Evolutionary conservation across 202 grass and related monocot genomes (phyloP), one percentile per base, ranked within the genome.

Genomic region (Zizania palustris): DNA sequence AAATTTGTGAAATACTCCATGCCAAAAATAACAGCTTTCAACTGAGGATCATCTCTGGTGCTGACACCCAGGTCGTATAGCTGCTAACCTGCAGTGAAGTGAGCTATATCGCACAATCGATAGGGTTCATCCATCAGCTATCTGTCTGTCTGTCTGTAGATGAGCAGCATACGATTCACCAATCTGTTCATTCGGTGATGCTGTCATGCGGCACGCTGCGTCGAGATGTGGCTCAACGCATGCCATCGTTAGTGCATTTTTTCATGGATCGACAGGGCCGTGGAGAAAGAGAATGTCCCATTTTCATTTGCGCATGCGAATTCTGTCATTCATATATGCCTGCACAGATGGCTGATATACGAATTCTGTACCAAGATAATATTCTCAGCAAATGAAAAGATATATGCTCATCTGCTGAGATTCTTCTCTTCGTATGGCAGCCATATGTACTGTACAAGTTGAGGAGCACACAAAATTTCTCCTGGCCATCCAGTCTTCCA

Each of bases 381-480:
- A 73, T 54, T 15, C 51, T 54, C 51, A 54, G 51, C 5, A 19
- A 54, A 54, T 54, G 51, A 54, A 54, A 54, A 54, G 51, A 54
- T 54, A 79, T 73, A 70, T 79, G 74, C 69, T 56, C 44, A 45
- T 6, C 67, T 67, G 60, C 60, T 78, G 85, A 73, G 63, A 79
- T 80, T 83, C 74, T 59, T 40, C 60, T 10, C 33, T 18, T 44
- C 15, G 37, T 73, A 58, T 79, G 11, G 49, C 50, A 73, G 13
- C 68, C 75, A 9, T 72, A 59, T 79, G 37, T 63, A 79, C 36
- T 80, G 63, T 42, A 14, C 81, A 84, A 80, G 59, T 84, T 80
- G 81, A 38, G 39, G n/a, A 50, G 45, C 18, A 61, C 42, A 49
- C 56, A 18, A 49, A 53, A 60, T 66, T 21, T 58, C 65, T 66